Percentiles rank a stretch among this genome's conserved stretches.
These are phyloP conservation scores for Osmozyma mogii DNA, from an alignment of 805 yeast genomes.

Conservation along the genomic window DNA sequence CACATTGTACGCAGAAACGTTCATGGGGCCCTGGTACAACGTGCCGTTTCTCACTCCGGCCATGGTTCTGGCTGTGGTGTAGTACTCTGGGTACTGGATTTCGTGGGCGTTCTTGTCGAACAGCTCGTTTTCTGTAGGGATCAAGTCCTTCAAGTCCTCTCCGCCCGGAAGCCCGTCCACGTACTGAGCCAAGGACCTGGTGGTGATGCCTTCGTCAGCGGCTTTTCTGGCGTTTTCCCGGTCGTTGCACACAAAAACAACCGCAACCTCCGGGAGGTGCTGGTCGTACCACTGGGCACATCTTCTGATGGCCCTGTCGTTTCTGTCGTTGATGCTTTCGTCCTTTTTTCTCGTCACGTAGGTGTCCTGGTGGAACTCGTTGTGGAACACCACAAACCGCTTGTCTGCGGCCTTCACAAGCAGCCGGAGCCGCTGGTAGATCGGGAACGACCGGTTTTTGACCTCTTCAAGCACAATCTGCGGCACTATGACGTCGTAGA, in stretches of 20 bases:
- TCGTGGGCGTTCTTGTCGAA: conserved; percentile 37
- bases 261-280: conserved; percentile 50
- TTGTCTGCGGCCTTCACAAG: conserved; percentile 70
- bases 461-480: conserved; percentile 95
- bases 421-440: conserved; percentile 75
- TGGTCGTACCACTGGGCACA: conserved; percentile 62
- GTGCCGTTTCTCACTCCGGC: conserved; percentile 89
- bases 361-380: conserved; percentile 76
- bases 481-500: conserved; percentile 88
- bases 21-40: conserved; percentile 75
- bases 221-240: conserved; percentile 56
- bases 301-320: conserved; percentile 81
- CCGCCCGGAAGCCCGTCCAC: conserved; percentile 62
- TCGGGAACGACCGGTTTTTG: conserved; percentile 76
- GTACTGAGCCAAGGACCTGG: conserved; percentile 60
- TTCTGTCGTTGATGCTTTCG: conserved; percentile 81
- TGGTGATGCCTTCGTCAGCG: conserved; percentile 40
- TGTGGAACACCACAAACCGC: conserved; percentile 85
- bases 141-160: conserved; percentile 67
- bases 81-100: conserved; percentile 66
- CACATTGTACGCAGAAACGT: conserved; percentile 77
- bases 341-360: conserved; percentile 51
- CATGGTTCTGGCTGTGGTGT: conserved; percentile 70
- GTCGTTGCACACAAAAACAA: conserved; percentile 72
- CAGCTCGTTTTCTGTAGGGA: conserved; percentile 50